phyloP scores from a whole-genome alignment of 192 early-diverging fungal species.

The Martensiomyces pterosporus region DNA sequence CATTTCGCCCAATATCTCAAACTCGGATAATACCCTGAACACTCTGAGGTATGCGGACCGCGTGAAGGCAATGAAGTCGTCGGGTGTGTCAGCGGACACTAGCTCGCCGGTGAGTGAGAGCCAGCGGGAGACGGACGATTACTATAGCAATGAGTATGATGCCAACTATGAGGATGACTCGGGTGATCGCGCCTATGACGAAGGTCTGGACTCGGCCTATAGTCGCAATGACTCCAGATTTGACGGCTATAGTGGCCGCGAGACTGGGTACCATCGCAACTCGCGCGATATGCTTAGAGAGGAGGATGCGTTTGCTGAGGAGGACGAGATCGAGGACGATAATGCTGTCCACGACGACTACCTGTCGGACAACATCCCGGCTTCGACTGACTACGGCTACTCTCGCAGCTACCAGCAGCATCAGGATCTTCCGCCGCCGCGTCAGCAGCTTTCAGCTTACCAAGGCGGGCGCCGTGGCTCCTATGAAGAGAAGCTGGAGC shows the following conservation, averaged over 20 bases:
- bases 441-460: background rate
- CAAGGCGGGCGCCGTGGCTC: conserved; percentile 17
- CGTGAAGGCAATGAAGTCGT: conserved; percentile 51
- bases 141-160: conserved; percentile 22
- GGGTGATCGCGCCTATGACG: conserved; percentile 22
- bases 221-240: background rate
- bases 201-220: conserved; percentile 4
- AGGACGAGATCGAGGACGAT: conserved; percentile 17
- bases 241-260: background rate
- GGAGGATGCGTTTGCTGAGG: conserved; percentile 30
- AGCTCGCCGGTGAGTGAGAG: conserved; percentile 32
- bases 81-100: conserved; percentile 8
- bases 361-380: too few relatives aligned
- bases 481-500: conserved; percentile 25
- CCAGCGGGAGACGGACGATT: conserved; percentile 35
- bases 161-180: conserved; percentile 50
- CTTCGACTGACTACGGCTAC: too few relatives aligned
- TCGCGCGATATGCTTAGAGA: conserved; percentile 30
- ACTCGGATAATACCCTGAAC: conserved; percentile 95
- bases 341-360: conserved; percentile 10
- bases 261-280: conserved; percentile 6
- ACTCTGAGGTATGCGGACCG: conserved; percentile 96
- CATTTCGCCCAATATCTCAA: conserved; percentile 91
- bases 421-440: conserved; percentile 12
- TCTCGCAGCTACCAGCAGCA: conserved; percentile 8